Evolutionary conservation across 208 protist genomes (phyloP), one percentile per base, ranked within the genome.

Genomic region (Leishmania martiniquensis): DNA sequence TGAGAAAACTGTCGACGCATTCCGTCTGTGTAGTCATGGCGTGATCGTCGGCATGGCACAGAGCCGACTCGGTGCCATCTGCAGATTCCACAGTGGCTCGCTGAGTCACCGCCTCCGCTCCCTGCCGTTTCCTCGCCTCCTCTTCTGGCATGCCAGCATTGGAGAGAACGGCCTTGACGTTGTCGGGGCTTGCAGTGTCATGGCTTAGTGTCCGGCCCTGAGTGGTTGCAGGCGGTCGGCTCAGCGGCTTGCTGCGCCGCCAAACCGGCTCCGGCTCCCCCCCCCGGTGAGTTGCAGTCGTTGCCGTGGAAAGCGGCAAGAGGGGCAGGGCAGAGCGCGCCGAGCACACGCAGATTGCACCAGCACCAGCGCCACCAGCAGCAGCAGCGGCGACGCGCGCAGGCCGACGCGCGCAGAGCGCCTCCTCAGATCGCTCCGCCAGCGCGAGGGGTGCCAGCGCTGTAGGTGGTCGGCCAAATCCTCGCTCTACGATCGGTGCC

Each of bases 221-320:
- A 15, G 70, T 74, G 20, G 70, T 74, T 49, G 37, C 32, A 25
- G 70, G 52, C 22, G 63, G 52, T 10, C 70, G 70, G 0, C 52
- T 74, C 39, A 76, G 72, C 13, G 72, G 72, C 44, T 76, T 76
- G 57, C 72, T 76, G 29, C 72, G 54, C 22, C 72, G 55, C 72
- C 72, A 76, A n/a, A 76, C 34, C 25, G 52, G 72, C 55, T 54
- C 72, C 44, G 72, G 72, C 42, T 39, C 5, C 15, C 7, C 5
- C 15, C 7, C 47, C 68, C 68, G 32, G 45, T 32, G n/a, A 72
- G 29, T 12, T n/a, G 29, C 47, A 17, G 29, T 55, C 47, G 17
- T 32, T 4, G n/a, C 68, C 54, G 47, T n/a, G 13, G n/a, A 72
- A 52, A 71, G 17, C 12, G 68, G 44, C 42, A 57, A n/a, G 9